These are phyloP conservation scores for Chlorella vulgaris DNA, from an alignment of 139 green algal genomes.

Conservation along the genomic window DNA sequence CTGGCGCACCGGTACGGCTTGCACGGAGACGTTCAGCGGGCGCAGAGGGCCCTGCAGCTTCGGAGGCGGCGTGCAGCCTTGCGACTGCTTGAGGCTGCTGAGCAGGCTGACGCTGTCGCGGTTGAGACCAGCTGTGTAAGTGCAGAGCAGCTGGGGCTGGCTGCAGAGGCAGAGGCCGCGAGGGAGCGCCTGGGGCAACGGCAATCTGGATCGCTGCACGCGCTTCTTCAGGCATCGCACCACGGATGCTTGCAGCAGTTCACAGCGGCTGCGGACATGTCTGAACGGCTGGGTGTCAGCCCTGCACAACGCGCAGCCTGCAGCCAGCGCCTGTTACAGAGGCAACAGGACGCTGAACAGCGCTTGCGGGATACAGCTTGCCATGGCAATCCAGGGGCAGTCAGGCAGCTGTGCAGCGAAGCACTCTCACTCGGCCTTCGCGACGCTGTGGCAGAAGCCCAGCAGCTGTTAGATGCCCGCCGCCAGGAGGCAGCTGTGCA, in stretches of 20 bases:
- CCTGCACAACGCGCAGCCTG: neutral
- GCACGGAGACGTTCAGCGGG: conserved; percentile 14
- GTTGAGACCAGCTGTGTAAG: neutral
- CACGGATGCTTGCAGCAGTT: neutral
- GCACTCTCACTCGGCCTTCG: neutral
- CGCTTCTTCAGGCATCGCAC: neutral
- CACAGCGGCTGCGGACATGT: neutral
- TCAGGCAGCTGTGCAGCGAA: neutral
- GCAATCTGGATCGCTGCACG: neutral
- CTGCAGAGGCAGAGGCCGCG: neutral
- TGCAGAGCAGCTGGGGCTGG: conserved; percentile 2
- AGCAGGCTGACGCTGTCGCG: neutral
- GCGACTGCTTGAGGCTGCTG: neutral
- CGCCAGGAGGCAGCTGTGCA: neutral
- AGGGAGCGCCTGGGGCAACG: neutral
- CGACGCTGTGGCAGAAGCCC: neutral
- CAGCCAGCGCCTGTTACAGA: neutral
- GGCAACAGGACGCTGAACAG: conserved; percentile 15
- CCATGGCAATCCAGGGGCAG: too few species aligned
- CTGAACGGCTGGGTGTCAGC: neutral
- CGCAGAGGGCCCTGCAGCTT: conserved; percentile 12
- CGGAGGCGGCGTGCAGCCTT: neutral
- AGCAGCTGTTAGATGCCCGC: neutral
- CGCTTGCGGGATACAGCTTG: too few species aligned
- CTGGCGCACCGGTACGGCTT: neutral